Percentiles rank a stretch among this genome's conserved stretches.
Evolutionary conservation across 768 basidiomycete genomes (phyloP).

Genomic region (Suillus tomentosus): DNA sequence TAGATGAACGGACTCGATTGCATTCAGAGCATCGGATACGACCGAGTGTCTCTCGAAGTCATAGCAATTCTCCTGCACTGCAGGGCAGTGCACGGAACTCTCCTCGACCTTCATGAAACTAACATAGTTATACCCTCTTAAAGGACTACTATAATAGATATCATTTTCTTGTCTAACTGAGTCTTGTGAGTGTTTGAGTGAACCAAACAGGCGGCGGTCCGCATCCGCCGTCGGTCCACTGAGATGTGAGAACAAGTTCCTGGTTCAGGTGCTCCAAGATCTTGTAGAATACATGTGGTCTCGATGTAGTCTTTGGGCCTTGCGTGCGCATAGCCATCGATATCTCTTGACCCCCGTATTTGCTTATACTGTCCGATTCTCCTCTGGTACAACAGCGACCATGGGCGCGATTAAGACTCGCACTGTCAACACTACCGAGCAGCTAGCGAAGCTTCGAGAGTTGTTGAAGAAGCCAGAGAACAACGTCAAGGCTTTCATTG

Average conservation of each 20-base stretch:
- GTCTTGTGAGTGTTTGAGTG: background rate
- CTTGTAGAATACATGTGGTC: slow-evolving; percentile 28
- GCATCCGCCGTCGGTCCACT: slow-evolving; percentile 5
- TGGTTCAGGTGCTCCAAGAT: background rate
- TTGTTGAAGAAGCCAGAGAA: slow-evolving; percentile 62
- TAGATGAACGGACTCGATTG: slow-evolving; percentile 44
- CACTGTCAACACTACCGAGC: slow-evolving; percentile 62
- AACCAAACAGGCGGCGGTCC: slow-evolving; percentile 10
- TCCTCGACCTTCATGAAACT: slow-evolving; percentile 22
- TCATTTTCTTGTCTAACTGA: slow-evolving; percentile 4
- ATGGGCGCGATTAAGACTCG: slow-evolving; percentile 42
- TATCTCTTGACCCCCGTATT: slow-evolving; percentile 22
- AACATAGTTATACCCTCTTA: slow-evolving; percentile 19
- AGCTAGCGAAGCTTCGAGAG: slow-evolving; percentile 64
- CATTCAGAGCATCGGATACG: slow-evolving; percentile 30
- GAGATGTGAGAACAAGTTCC: slow-evolving; percentile 11
- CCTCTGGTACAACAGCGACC: slow-evolving; percentile 19
- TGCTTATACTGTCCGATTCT: slow-evolving; percentile 10
- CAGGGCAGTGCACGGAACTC: slow-evolving; percentile 29
- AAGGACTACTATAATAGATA: slow-evolving; percentile 32
- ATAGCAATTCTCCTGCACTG: slow-evolving; percentile 52
- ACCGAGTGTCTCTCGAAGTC: slow-evolving; percentile 49
- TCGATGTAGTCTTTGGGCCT: slow-evolving; percentile 5
- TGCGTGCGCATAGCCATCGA: slow-evolving; percentile 24
- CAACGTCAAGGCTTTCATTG: slow-evolving; percentile 71